Evolutionary conservation across 23 red algal genomes (phyloP).

Genomic region (Cyanidium caldarium): DNA sequence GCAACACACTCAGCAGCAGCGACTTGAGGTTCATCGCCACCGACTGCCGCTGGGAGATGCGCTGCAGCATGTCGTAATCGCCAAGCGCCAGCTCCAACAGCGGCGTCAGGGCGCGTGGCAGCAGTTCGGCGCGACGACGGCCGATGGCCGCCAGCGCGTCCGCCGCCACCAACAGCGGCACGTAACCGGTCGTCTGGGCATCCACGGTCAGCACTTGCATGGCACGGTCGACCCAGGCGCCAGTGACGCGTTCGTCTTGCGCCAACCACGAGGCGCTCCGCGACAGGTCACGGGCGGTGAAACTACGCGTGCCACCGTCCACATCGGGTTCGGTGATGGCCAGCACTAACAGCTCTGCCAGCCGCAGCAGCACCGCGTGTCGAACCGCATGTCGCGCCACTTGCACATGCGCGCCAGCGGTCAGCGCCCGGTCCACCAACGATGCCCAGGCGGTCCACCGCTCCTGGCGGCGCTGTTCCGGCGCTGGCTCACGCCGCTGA

Average conservation of each 20-base stretch:
- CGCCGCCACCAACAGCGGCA: not conserved
- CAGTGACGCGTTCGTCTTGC: too few relatives aligned
- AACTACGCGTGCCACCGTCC: not conserved
- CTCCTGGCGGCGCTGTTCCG: not conserved
- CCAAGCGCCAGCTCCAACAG: not conserved
- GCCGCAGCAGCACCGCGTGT: not conserved
- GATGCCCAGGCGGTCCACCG: too few relatives aligned
- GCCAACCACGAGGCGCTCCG: too few relatives aligned
- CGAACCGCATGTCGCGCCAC: not conserved
- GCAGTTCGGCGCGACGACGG: not conserved
- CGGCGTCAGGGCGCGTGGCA: not conserved
- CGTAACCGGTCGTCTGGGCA: too few relatives aligned
- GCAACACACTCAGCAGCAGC: not conserved
- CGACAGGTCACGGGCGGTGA: not conserved
- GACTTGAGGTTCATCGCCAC: not conserved
- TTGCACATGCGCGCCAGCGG: not conserved
- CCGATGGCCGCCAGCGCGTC: not conserved
- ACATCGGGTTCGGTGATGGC: not conserved
- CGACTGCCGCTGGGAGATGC: not conserved
- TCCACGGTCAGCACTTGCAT: too few relatives aligned
- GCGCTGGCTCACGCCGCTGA: not conserved
- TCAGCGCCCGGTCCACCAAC: not conserved
- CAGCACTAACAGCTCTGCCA: constrained; percentile 4
- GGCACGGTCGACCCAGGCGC: too few relatives aligned
- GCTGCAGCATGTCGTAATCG: not conserved